phyloP scores from a whole-genome alignment of 2,329 filamentous ascomycete species.

The Alternaria arbusti region DNA sequence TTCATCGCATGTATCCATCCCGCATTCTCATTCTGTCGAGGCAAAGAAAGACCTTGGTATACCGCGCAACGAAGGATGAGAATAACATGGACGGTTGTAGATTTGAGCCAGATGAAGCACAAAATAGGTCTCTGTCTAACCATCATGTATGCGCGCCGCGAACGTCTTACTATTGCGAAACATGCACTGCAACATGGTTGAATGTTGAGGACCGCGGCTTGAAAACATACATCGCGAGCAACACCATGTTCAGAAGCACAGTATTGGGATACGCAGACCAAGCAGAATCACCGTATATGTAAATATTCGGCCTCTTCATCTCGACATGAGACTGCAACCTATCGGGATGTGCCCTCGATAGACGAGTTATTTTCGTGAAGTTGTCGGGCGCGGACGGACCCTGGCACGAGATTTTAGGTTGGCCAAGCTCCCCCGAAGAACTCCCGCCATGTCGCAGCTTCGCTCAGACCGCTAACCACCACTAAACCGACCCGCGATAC shows the following conservation, averaged over 20 bases:
- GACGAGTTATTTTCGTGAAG: slow-evolving; percentile 23
- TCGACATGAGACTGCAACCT: not conserved
- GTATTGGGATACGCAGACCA: not conserved
- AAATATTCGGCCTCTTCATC: not conserved
- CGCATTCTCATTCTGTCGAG: not conserved
- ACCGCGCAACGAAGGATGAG: not conserved
- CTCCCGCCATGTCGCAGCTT: slow-evolving; percentile 31
- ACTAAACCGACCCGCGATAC: slow-evolving; percentile 24
- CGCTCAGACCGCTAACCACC: slow-evolving; percentile 24
- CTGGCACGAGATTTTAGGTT: slow-evolving; percentile 20
- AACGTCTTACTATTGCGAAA: not conserved
- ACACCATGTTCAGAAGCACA: not conserved
- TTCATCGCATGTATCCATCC: not conserved
- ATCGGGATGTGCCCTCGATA: not conserved
- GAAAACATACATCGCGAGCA: not conserved
- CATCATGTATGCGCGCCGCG: not conserved
- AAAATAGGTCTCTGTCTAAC: not conserved
- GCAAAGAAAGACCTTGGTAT: not conserved
- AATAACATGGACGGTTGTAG: not conserved
- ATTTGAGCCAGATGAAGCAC: not conserved
- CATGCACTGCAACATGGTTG: not conserved
- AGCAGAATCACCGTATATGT: not conserved
- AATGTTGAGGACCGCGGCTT: not conserved
- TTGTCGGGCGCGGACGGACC: slow-evolving; percentile 22
- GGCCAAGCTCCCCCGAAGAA: slow-evolving; percentile 29